Evolutionary conservation across 768 basidiomycete species (phyloP), one percentile per base, ranked within the genome.

Genomic region (Suillus weaverae): DNA sequence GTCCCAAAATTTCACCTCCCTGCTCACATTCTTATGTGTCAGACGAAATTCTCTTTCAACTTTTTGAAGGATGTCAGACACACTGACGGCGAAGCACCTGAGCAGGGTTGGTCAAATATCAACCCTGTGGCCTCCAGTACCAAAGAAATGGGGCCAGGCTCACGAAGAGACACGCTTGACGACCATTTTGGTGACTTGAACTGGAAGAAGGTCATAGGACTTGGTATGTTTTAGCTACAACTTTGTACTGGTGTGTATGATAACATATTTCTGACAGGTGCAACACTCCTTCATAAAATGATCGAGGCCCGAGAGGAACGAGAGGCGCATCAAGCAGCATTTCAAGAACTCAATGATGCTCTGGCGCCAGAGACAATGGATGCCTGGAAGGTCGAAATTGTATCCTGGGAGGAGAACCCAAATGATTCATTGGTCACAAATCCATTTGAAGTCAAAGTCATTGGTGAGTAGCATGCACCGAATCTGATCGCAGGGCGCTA

Each of bases 1-100:
- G 9, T 81, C 20, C 80, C 79, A 0, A 73, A 74, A 43, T 78
- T 77, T 66, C 81, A 82, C 50, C 67, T 79, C 39, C 66, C 70
- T 20, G 75, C 67, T 1, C 81, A 81, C 62, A 70, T 67, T 2
- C 20, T 65, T 0, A 20, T 44, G 4, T 79, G 78, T 61, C 72
- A 72, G 10, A 60, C 55, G 7, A 62, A 64, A 4, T 79, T 70
- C 64, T 74, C 69, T 20, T 60, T 81, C n/a, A 75, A 72, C 35
- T 74, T 73, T 61, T 53, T 63, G n/a, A 41, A 63, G 2, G 70
- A 75, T 11, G 68, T 68, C 20, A 76, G 75, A 14, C 69, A 72
- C 2, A 72, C 70, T 0, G 78, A 80, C 67, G 77, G 79, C 0
- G 78, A 82, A 60, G 75, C 70, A 1, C 67, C 79, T 2, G 81